These are phyloP conservation scores for Neurospora sp. DNA, from an alignment of 495 filamentous ascomycete species.

Conservation along the genomic window DNA sequence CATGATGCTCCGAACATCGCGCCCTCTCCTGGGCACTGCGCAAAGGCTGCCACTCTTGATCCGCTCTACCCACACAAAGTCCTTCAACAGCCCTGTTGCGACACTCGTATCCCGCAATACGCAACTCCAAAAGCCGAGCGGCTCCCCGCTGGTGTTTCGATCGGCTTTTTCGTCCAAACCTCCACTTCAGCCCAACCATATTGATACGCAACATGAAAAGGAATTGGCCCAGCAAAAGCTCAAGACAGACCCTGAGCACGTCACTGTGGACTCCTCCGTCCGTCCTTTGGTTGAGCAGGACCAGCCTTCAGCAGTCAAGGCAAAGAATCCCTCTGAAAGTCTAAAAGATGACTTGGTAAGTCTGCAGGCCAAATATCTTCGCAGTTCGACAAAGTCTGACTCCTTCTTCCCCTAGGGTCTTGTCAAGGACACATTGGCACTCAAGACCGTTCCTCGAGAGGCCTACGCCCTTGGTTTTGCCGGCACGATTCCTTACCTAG, in stretches of 20 bases:
- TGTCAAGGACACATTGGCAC: conserved; percentile 79
- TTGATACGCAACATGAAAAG: conserved; percentile 44
- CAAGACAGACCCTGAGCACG: conserved; percentile 43
- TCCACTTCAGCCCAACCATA: conserved; percentile 17
- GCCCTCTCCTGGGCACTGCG: conserved; percentile 7
- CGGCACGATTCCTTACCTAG: conserved; percentile 83
- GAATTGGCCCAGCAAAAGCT: conserved; percentile 40
- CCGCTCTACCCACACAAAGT: conserved; percentile 1
- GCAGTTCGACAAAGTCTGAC: neutral
- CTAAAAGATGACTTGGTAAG: conserved; percentile 68
- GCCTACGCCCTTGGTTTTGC: conserved; percentile 75
- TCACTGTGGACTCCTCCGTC: conserved; percentile 46
- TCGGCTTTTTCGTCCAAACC: conserved; percentile 16
- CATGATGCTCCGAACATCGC: conserved; percentile 14
- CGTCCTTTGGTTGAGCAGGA: conserved; percentile 42
- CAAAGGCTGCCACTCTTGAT: conserved; percentile 4
- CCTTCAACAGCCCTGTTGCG: neutral
- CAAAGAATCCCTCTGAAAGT: conserved; percentile 56
- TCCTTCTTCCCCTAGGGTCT: conserved; percentile 44
- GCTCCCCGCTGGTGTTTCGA: neutral
- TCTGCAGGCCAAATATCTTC: neutral
- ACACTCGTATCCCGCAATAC: neutral
- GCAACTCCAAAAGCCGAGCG: neutral
- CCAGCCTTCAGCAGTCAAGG: conserved; percentile 19
- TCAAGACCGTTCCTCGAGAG: conserved; percentile 68